Conservation (phyloP, 805 yeast species). For the Lachancea meyersii region DNA sequence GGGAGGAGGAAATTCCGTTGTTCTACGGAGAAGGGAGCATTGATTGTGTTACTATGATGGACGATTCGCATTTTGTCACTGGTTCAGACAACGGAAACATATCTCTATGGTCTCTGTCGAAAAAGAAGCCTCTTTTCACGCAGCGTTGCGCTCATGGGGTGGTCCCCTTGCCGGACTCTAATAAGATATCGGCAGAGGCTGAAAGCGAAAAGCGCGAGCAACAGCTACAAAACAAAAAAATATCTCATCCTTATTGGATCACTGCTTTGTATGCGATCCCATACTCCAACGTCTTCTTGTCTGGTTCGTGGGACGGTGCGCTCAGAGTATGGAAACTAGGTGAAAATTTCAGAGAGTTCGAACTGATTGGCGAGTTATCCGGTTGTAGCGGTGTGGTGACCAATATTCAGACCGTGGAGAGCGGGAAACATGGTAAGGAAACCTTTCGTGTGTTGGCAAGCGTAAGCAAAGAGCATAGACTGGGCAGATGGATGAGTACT, state of each 20-base stretch:
- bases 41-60: conserved; percentile 85
- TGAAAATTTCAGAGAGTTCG: conserved; percentile 57
- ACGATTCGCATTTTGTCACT: conserved; percentile 86
- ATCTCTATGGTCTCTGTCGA: conserved; percentile 82
- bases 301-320: conserved; percentile 84
- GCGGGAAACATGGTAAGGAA: conserved; percentile 47
- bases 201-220: conserved; percentile 31
- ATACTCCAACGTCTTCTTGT: conserved; percentile 71
- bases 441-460: conserved; percentile 56
- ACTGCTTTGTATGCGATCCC: conserved; percentile 80
- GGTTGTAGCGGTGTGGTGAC: conserved; percentile 68
- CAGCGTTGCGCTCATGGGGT: conserved; percentile 74
- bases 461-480: conserved; percentile 75
- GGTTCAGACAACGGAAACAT: conserved; percentile 93
- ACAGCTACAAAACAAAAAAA: conserved; percentile 51
- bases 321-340: conserved; percentile 73
- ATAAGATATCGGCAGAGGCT: conserved; percentile 50
- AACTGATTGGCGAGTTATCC: conserved; percentile 47
- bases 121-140: conserved; percentile 78
- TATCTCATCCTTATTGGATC: conserved; percentile 74
- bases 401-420: conserved; percentile 49
- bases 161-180: conserved; percentile 42
- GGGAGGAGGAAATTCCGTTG: conserved; percentile 31
- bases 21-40: conserved; percentile 77
- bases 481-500: conserved; percentile 78